These are phyloP conservation scores for Tolypocladium pustulatum DNA, from an alignment of 2,329 filamentous ascomycete genomes.

Conservation along the genomic window DNA sequence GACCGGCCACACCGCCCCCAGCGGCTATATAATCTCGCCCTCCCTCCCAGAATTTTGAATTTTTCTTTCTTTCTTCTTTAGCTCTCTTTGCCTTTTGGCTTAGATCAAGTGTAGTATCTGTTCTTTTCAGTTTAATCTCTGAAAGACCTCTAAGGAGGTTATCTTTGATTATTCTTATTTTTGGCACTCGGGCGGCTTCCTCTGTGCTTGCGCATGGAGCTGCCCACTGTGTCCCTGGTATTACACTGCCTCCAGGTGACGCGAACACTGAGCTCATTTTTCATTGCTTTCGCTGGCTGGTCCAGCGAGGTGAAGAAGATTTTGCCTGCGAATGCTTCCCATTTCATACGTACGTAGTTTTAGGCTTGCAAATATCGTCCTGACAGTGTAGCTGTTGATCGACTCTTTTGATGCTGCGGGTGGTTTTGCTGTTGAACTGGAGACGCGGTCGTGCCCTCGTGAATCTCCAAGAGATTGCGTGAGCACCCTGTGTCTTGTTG, in stretches of 20 bases:
- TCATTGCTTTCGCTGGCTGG: constrained; percentile 27
- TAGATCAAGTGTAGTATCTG: constrained; percentile 95
- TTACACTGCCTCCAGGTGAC: constrained; percentile 34
- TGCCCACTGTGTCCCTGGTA: constrained; percentile 33
- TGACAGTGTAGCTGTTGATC: neutral
- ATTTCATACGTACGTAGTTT: neutral
- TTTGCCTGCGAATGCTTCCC: constrained; percentile 17
- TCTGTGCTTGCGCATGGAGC: constrained; percentile 31
- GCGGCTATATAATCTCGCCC: constrained; percentile 13
- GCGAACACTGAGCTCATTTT: constrained; percentile 21
- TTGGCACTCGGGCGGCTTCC: constrained; percentile 23
- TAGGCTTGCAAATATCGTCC: too few species aligned
- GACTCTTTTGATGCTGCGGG: too few species aligned
- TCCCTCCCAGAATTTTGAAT: constrained; percentile 2
- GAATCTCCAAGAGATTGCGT: too few species aligned
- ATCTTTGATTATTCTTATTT: constrained; percentile 74
- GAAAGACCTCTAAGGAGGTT: constrained; percentile 65
- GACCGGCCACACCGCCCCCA: constrained; percentile 3
- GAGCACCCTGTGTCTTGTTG: too few species aligned
- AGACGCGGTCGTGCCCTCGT: too few species aligned
- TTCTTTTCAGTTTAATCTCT: constrained; percentile 98
- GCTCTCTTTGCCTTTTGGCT: constrained; percentile 50
- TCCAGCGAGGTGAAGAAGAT: constrained; percentile 32
- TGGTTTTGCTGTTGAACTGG: too few species aligned
- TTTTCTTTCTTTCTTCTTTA: constrained; percentile 24